Evolutionary conservation across 768 basidiomycete species (phyloP).

Genomic region (Naganishia vaughanmartiniae): DNA sequence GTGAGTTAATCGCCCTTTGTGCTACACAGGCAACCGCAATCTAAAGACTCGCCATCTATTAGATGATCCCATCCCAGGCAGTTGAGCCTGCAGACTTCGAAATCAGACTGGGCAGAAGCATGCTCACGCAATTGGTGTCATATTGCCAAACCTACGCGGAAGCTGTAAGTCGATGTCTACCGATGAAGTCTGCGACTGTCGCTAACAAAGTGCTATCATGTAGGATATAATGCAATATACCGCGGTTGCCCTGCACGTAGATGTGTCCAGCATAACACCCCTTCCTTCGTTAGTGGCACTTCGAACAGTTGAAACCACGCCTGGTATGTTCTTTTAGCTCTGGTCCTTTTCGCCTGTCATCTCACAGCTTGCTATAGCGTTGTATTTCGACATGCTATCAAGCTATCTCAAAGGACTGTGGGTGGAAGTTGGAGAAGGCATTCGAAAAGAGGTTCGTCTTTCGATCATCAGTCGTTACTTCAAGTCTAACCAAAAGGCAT

Average conservation of each 20-base stretch:
- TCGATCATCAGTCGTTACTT: too few species aligned
- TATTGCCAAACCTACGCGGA: not conserved
- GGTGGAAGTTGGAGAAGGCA: constrained; percentile 10
- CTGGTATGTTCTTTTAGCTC: not conserved
- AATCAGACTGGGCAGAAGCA: not conserved
- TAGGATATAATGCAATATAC: constrained; percentile 6
- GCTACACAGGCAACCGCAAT: not conserved
- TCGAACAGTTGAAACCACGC: not conserved
- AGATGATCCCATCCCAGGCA: not conserved
- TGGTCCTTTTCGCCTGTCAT: not conserved
- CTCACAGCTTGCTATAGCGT: not conserved
- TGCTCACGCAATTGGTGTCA: constrained; percentile 11
- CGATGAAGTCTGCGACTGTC: too few species aligned
- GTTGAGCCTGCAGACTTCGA: constrained; percentile 15
- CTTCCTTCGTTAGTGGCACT: constrained; percentile 4
- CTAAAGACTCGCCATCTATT: not conserved
- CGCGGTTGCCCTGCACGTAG: not conserved
- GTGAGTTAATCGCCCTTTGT: not conserved
- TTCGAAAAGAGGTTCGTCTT: constrained; percentile 10
- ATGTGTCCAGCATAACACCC: constrained; percentile 4
- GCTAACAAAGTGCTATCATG: not conserved
- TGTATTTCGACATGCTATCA: constrained; percentile 21
- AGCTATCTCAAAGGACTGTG: constrained; percentile 9
- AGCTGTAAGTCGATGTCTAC: not conserved
- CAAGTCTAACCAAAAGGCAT: too few species aligned